Evolutionary conservation across 1,139 yeast genomes (phyloP).

Genomic region (Diutina ranongensis): DNA sequence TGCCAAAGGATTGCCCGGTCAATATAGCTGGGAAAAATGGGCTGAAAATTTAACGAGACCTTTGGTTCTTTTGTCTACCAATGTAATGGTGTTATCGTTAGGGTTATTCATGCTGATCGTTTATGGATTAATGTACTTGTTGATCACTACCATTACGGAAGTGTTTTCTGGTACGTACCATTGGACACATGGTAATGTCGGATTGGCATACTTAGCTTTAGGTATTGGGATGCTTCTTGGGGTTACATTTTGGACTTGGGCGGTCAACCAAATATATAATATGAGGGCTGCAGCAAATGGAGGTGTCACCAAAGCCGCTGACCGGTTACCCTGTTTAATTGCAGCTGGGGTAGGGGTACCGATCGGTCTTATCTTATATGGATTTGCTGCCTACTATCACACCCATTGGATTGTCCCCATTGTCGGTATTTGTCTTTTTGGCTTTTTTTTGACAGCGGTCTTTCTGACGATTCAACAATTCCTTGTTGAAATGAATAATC

Average conservation of each 20-base stretch:
- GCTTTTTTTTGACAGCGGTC: slow-evolving; percentile 33
- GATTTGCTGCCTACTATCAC: slow-evolving; percentile 32
- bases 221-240: slow-evolving; percentile 34
- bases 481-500: slow-evolving; percentile 33
- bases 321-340: slow-evolving; percentile 29
- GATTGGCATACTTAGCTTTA: slow-evolving; percentile 36
- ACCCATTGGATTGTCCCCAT: slow-evolving; percentile 36
- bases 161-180: slow-evolving; percentile 26
- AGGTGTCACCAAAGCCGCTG: slow-evolving; percentile 32
- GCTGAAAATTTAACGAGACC: slow-evolving; percentile 28
- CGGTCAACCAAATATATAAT: slow-evolving; percentile 21
- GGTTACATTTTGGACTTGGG: slow-evolving; percentile 26
- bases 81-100: slow-evolving; percentile 34
- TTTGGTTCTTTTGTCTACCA: slow-evolving; percentile 26
- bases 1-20: slow-evolving; percentile 26
- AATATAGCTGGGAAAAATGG: slow-evolving; percentile 21
- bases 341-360: slow-evolving; percentile 26
- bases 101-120: slow-evolving; percentile 34
- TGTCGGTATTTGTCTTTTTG: slow-evolving; percentile 31
- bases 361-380: slow-evolving; percentile 33
- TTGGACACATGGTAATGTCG: slow-evolving; percentile 22
- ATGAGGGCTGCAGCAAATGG: slow-evolving; percentile 19
- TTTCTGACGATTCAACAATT: slow-evolving; percentile 33
- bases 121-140: slow-evolving; percentile 35
- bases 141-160: slow-evolving; percentile 34